Evolutionary conservation across 2,329 filamentous ascomycete species (phyloP).

Genomic region (Alternaria sp.): DNA sequence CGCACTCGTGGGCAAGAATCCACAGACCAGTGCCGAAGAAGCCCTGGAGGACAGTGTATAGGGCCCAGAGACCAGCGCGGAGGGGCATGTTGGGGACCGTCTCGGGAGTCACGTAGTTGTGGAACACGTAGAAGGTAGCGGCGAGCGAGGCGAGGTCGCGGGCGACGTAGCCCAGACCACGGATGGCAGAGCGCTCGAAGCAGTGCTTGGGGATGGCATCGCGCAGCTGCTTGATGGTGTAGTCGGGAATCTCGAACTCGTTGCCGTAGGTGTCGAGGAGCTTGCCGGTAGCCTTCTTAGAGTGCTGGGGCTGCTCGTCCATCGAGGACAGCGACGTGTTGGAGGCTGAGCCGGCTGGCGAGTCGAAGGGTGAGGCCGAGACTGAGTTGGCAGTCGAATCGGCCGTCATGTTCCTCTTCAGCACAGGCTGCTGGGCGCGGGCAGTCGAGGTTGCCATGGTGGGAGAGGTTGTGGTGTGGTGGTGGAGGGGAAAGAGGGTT

Average conservation of each 20-base stretch:
- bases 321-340: slow-evolving; percentile 93
- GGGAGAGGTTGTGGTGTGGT: slow-evolving; percentile 5
- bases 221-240: slow-evolving; percentile 95
- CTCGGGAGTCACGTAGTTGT: slow-evolving; percentile 89
- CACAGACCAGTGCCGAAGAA: slow-evolving; percentile 92
- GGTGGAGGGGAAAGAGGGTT: background rate
- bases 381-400: slow-evolving; percentile 62
- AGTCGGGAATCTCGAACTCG: slow-evolving; percentile 90
- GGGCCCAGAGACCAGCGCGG: slow-evolving; percentile 70
- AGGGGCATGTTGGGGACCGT: slow-evolving; percentile 72
- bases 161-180: slow-evolving; percentile 80
- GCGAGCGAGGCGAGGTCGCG: slow-evolving; percentile 78
- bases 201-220: slow-evolving; percentile 98
- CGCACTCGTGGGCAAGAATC: slow-evolving; percentile 98
- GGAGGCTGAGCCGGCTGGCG: slow-evolving; percentile 71
- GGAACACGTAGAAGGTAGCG: slow-evolving; percentile 82
- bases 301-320: slow-evolving; percentile 61
- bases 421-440: slow-evolving; percentile 57
- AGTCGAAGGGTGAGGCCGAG: slow-evolving; percentile 63
- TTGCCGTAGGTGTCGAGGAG: slow-evolving; percentile 94
- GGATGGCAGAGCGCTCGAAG: slow-evolving; percentile 82
- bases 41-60: slow-evolving; percentile 83
- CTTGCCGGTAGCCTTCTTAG: slow-evolving; percentile 60
- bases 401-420: slow-evolving; percentile 56
- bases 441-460: slow-evolving; percentile 59